Evolutionary conservation across 169 alveolate genomes (phyloP).

Genomic region (Plasmodium adleri): DNA sequence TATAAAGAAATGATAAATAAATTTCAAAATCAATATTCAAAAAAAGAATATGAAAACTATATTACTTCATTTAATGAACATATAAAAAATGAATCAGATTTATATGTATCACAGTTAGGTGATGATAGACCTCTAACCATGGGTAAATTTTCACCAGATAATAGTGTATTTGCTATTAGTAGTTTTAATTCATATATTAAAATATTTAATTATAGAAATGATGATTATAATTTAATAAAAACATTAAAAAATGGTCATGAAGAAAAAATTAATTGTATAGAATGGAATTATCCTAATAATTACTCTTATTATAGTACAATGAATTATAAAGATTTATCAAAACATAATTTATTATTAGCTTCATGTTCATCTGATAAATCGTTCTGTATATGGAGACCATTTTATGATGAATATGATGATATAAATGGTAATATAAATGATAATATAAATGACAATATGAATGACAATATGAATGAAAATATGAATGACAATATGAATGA

Average conservation of each 20-base stretch:
- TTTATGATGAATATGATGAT: slow-evolving; percentile 43
- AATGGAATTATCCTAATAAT: slow-evolving; percentile 82
- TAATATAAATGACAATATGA: background rate
- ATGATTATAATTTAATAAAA: slow-evolving; percentile 73
- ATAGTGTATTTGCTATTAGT: slow-evolving; percentile 79
- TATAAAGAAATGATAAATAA: slow-evolving; percentile 78
- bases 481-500: background rate
- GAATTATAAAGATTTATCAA: slow-evolving; percentile 55
- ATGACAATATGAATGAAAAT: background rate
- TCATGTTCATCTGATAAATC: slow-evolving; percentile 85
- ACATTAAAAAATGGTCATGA: slow-evolving; percentile 79
- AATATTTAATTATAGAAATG: slow-evolving; percentile 75
- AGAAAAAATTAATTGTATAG: slow-evolving; percentile 84
- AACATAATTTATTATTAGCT: slow-evolving; percentile 78
- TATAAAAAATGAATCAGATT: slow-evolving; percentile 78
- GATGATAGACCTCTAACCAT: slow-evolving; percentile 86
- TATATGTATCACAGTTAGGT: slow-evolving; percentile 83
- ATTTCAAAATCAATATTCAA: slow-evolving; percentile 77
- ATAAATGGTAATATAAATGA: background rate
- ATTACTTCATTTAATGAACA: slow-evolving; percentile 79
- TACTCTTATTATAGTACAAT: slow-evolving; percentile 76
- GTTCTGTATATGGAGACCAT: slow-evolving; percentile 83
- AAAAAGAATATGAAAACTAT: slow-evolving; percentile 81
- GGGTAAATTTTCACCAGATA: slow-evolving; percentile 86
- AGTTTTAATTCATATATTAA: slow-evolving; percentile 74